Percentiles rank a stretch among this genome's conserved stretches.
Evolutionary conservation across 208 protist genomes (phyloP).

Genomic region (Crithidia brevicula): DNA sequence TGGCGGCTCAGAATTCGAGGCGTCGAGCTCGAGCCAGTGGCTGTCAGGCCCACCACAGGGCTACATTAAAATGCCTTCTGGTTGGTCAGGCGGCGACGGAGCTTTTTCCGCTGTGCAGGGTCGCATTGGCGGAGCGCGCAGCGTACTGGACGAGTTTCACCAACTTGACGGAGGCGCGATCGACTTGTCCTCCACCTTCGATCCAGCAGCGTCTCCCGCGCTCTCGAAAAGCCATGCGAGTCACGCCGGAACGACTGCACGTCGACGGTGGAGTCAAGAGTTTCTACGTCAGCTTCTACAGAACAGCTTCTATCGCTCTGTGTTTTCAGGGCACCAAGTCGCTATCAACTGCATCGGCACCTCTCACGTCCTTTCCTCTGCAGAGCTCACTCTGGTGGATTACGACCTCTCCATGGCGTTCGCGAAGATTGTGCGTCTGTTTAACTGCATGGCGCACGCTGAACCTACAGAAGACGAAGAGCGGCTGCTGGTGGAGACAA

Average conservation of each 20-base stretch:
- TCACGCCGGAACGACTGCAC: slow-evolving; percentile 3
- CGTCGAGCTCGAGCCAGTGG: slow-evolving; percentile 16
- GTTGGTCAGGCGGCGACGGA: slow-evolving; percentile 2
- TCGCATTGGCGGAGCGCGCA: not conserved
- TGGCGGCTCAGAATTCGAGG: slow-evolving; percentile 1
- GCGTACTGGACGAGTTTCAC: slow-evolving; percentile 13
- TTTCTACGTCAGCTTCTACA: slow-evolving; percentile 55
- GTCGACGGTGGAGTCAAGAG: slow-evolving; percentile 28
- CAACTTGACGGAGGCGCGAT: not conserved
- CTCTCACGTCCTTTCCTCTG: slow-evolving; percentile 40
- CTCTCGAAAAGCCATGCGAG: not conserved
- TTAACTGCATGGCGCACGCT: slow-evolving; percentile 72
- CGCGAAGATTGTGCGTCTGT: slow-evolving; percentile 66
- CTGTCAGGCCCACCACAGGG: slow-evolving; percentile 1
- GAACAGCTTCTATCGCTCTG: slow-evolving; percentile 57
- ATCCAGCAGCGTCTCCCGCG: not conserved
- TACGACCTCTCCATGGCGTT: slow-evolving; percentile 66
- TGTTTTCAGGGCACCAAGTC: slow-evolving; percentile 74
- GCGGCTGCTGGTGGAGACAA: slow-evolving; percentile 51
- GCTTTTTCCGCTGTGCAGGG: slow-evolving; percentile 1
- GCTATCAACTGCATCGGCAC: slow-evolving; percentile 69
- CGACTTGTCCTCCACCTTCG: not conserved
- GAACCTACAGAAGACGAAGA: slow-evolving; percentile 59
- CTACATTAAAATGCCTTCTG: slow-evolving; percentile 14
- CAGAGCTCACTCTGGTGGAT: slow-evolving; percentile 44